Evolutionary conservation across 139 green algal species (phyloP).

Genomic region (Asterochloris sp.): DNA sequence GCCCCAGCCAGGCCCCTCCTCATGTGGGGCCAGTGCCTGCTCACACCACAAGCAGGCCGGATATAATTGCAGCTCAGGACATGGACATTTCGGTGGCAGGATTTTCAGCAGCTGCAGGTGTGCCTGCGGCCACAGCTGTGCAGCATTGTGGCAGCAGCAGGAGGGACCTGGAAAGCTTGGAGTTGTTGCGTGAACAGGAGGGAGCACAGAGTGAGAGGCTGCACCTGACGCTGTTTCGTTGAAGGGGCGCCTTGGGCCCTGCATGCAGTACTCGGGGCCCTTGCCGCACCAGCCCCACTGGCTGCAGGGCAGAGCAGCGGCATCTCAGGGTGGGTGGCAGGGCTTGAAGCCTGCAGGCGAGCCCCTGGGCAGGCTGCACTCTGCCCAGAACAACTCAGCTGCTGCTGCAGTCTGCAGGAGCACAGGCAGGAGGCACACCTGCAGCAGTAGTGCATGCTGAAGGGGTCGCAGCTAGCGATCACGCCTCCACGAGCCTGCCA

Average conservation of each 20-base stretch:
- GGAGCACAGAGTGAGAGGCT: too few species aligned
- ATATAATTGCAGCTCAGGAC: background rate
- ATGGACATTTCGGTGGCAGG: background rate
- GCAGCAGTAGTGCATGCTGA: conserved; percentile 15
- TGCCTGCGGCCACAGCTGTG: background rate
- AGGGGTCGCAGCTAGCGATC: conserved; percentile 8
- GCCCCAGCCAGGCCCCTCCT: too few species aligned
- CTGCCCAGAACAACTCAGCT: too few species aligned
- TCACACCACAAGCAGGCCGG: too few species aligned
- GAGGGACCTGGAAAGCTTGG: background rate
- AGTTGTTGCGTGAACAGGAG: background rate
- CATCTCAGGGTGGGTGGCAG: too few species aligned
- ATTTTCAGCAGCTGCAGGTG: background rate
- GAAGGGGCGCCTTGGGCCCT: background rate
- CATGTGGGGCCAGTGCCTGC: too few species aligned
- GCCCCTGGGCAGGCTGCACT: too few species aligned
- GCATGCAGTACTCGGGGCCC: conserved; percentile 6
- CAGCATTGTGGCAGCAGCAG: background rate
- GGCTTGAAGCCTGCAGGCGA: too few species aligned
- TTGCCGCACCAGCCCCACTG: conserved; percentile 13
- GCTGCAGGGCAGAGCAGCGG: background rate
- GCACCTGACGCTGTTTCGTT: conserved; percentile 8
- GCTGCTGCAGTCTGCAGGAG: too few species aligned
- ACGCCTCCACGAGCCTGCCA: background rate
- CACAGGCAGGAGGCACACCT: too few species aligned